Evolutionary conservation across 2,329 filamentous ascomycete genomes (phyloP).

Genomic region (Xylariaceae sp.): DNA sequence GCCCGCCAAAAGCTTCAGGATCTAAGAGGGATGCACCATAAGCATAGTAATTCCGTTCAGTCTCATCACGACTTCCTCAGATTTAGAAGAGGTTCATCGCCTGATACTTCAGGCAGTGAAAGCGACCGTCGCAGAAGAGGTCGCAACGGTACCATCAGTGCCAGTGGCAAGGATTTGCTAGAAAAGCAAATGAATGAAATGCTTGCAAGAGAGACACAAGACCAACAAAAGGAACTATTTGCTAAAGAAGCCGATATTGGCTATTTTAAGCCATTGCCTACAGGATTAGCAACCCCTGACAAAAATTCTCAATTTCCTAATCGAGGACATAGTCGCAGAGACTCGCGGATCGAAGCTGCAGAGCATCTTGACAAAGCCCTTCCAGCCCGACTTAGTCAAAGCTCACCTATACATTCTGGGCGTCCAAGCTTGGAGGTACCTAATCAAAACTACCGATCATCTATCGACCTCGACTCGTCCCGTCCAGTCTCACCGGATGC

Average conservation of each 20-base stretch:
- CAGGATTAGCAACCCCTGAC: constrained; percentile 41
- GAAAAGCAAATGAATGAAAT: constrained; percentile 68
- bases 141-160: constrained; percentile 55
- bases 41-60: constrained; percentile 56
- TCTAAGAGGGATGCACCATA: constrained; percentile 60
- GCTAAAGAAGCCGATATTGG: constrained; percentile 40
- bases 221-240: constrained; percentile 45
- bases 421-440: constrained; percentile 58
- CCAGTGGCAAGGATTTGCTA: constrained; percentile 58
- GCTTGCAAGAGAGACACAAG: constrained; percentile 59
- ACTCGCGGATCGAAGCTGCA: constrained; percentile 30
- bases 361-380: constrained; percentile 27
- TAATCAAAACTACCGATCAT: constrained; percentile 44
- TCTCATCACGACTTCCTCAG: constrained; percentile 59
- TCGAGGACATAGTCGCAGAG: constrained; percentile 23
- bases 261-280: constrained; percentile 42
- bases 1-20: constrained; percentile 66
- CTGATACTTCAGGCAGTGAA: constrained; percentile 66
- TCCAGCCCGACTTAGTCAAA: constrained; percentile 29
- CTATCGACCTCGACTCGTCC: constrained; percentile 53
- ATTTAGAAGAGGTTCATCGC: constrained; percentile 59
- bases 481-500: constrained; percentile 59
- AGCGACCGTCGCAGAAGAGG: constrained; percentile 50
- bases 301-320: constrained; percentile 20
- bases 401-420: constrained; percentile 42